phyloP scores from a whole-genome alignment of 225 moss, liverwort and hornwort genomes.

The Sphagnum contortum region DNA sequence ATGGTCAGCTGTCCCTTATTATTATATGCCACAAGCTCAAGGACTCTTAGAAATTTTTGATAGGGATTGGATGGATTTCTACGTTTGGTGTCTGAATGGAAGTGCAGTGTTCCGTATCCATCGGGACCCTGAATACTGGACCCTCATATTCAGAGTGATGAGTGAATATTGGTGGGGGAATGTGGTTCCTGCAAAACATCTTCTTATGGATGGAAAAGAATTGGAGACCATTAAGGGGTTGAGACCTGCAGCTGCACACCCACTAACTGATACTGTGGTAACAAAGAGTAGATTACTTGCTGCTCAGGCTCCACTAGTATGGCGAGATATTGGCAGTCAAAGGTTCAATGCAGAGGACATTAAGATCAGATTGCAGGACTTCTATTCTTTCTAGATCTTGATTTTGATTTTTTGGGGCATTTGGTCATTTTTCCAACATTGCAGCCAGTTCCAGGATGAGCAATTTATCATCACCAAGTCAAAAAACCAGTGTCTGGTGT shows the following conservation, averaged over 20 bases:
- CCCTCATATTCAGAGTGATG: constrained; percentile 75
- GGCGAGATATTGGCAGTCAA: constrained; percentile 26
- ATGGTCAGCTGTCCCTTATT: constrained; percentile 68
- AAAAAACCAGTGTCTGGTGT: no score
- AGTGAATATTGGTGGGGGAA: constrained; percentile 96
- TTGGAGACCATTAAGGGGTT: constrained; percentile 30
- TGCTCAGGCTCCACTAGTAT: constrained; percentile 39
- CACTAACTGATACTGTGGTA: constrained; percentile 38
- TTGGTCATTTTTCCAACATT: no score
- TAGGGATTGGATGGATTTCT: constrained; percentile 80
- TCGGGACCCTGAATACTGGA: constrained; percentile 72
- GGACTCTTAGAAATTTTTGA: constrained; percentile 88
- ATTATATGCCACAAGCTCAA: constrained; percentile 98
- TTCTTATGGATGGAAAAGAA: constrained; percentile 39
- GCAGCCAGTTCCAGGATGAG: no score
- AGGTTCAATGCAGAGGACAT: constrained; percentile 8
- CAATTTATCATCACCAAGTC: no score
- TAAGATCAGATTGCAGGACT: constrained; percentile 27
- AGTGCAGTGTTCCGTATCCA: constrained; percentile 80
- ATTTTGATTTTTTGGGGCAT: no score
- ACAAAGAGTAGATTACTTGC: constrained; percentile 48
- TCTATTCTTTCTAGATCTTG: constrained; percentile 33
- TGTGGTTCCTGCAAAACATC: constrained; percentile 59
- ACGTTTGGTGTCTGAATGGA: constrained; percentile 77
- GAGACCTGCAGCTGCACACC: constrained; percentile 34